Percentiles rank a stretch among this genome's conserved stretches.
Evolutionary conservation across 257 asterid species (phyloP).

Genomic region (Solanum paucissectum): DNA sequence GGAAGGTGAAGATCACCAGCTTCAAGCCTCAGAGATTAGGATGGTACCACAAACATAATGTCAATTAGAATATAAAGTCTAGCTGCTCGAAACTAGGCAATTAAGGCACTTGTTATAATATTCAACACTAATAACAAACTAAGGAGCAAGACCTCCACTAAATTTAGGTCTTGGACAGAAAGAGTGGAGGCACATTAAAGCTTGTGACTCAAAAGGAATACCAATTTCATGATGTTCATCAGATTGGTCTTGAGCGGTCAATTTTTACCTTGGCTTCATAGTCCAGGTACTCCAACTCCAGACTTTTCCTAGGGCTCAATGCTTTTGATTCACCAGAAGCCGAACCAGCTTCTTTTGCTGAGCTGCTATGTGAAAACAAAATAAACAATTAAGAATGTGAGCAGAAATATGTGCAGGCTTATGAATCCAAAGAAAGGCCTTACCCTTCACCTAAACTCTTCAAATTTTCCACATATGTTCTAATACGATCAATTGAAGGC

Average conservation of each 20-base stretch:
- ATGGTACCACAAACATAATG: not conserved
- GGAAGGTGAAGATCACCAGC: not conserved
- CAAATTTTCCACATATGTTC: conserved; percentile 73
- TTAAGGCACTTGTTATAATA: not conserved
- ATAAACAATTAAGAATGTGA: not conserved
- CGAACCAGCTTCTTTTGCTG: conserved; percentile 21
- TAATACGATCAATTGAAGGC: conserved; percentile 69
- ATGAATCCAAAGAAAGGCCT: not conserved
- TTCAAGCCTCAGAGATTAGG: not conserved
- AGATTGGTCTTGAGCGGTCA: not conserved
- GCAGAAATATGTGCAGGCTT: not conserved
- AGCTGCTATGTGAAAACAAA: conserved; percentile 22
- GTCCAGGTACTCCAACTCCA: conserved; percentile 87
- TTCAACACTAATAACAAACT: not conserved
- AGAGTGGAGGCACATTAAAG: not conserved
- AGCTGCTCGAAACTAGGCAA: not conserved
- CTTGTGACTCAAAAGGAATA: not conserved
- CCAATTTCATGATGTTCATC: not conserved
- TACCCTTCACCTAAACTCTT: conserved; percentile 69
- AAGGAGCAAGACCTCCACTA: not conserved
- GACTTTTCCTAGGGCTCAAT: conserved; percentile 54
- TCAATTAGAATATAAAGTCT: not conserved
- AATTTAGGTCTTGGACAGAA: not conserved
- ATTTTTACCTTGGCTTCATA: conserved; percentile 73
- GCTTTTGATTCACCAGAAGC: conserved; percentile 21